Conservation (phyloP, 2,329 filamentous ascomycete species). For the Cladobotryum mycophilum region DNA sequence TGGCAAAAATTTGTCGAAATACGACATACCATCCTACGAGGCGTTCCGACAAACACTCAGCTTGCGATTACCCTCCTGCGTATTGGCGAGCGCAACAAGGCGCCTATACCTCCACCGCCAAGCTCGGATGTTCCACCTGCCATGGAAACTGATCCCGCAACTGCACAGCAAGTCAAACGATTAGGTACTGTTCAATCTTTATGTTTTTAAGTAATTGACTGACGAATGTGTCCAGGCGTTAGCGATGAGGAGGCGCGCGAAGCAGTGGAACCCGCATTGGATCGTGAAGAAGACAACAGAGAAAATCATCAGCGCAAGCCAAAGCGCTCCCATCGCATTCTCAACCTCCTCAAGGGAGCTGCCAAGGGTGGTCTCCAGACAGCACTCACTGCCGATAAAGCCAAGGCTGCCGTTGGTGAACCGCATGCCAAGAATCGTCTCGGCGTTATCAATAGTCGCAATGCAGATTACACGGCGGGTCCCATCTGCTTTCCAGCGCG, state of each 20-base stretch:
- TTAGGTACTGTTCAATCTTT: slow-evolving; percentile 23
- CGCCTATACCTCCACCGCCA: slow-evolving; percentile 61
- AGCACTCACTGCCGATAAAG: slow-evolving; percentile 62
- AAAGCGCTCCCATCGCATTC: slow-evolving; percentile 39
- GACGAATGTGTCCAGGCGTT: slow-evolving; percentile 32
- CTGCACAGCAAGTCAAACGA: slow-evolving; percentile 30
- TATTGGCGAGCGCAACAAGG: slow-evolving; percentile 74
- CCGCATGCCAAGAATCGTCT: slow-evolving; percentile 63
- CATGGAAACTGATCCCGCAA: slow-evolving; percentile 37
- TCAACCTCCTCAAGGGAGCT: slow-evolving; percentile 61
- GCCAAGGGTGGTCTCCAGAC: slow-evolving; percentile 69
- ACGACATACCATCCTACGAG: slow-evolving; percentile 70
- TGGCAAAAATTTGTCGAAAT: slow-evolving; percentile 73
- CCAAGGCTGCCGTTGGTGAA: slow-evolving; percentile 55
- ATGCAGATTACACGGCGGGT: slow-evolving; percentile 44
- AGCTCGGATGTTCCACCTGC: slow-evolving; percentile 29
- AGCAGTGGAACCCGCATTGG: slow-evolving; percentile 45
- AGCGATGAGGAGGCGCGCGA: slow-evolving; percentile 59
- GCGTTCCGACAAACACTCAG: slow-evolving; percentile 81
- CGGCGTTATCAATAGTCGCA: slow-evolving; percentile 53
- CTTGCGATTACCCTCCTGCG: slow-evolving; percentile 74
- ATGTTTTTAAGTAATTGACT: background rate
- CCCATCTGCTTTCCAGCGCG: slow-evolving; percentile 73
- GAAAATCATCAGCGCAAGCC: slow-evolving; percentile 33
- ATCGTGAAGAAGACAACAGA: slow-evolving; percentile 32